Evolutionary conservation across 2,329 filamentous ascomycete genomes (phyloP), one percentile per base, ranked within the genome.

Genomic region (Xylaria sp.): DNA sequence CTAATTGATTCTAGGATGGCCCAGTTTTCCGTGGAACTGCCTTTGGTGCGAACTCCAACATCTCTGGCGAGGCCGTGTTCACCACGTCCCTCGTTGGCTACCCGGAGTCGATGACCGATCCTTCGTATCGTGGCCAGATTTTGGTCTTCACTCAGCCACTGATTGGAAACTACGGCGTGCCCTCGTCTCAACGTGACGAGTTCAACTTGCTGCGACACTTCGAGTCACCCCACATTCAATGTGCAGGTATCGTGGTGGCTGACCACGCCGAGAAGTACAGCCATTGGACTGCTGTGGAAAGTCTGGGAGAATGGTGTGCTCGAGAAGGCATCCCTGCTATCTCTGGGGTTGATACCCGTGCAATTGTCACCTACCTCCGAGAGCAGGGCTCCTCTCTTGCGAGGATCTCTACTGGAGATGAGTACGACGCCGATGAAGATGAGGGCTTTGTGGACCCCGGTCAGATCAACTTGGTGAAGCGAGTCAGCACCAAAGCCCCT

Each of bases 241-340:
- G 95, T 68, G 93, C 93, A 70, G 96, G 94, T 81, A 92, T 99
- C 60, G 95, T 99, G 55, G 96, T 99, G 62, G 93, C 95, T 76
- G 96, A 99, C 79, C 94, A 95, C 71, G 95, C 96, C 52, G 86
- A 93, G 80, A 89, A 94, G 80, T 97, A 98, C 87, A 97, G 94
- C 82, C 96, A 99, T 80, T 99, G 96, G 96, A 98, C 96, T 70
- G 96, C 96, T 41, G 95, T 99, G 12, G 93, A 99, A 87, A 94
- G 93, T 77, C 83, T 99, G 77, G 87, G 92, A 73, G 87, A 97
- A 75, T 99, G 96, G 96, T 99, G 96, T 82, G 93, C 94, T 73
- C 91, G 95, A 67, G 96, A 98, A 83, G 96, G 96, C 75, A 92
- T 99, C 41, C 95, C 96, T 61, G 94, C 94, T 78, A 97, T 98